phyloP scores from a whole-genome alignment of 2,329 filamentous ascomycete genomes.

The Talaromyces sp. region DNA sequence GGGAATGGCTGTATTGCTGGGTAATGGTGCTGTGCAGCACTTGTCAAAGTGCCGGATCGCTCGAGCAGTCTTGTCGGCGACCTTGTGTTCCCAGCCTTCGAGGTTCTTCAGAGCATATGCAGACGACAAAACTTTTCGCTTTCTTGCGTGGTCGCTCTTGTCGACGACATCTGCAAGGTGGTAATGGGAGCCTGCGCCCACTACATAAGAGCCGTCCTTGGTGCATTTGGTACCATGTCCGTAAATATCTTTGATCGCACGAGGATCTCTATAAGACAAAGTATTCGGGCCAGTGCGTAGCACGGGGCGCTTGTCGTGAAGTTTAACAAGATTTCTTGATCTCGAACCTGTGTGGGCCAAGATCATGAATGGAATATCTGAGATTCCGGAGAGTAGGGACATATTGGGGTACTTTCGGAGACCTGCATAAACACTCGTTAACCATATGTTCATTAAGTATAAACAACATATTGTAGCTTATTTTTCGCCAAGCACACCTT shows the following conservation, averaged over 20 bases:
- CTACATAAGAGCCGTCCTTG: slow-evolving; percentile 30
- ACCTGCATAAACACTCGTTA: neutral
- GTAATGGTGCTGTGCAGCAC: slow-evolving; percentile 21
- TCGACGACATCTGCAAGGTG: slow-evolving; percentile 36
- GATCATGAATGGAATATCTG: neutral
- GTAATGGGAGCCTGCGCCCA: slow-evolving; percentile 24
- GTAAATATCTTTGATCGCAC: slow-evolving; percentile 31
- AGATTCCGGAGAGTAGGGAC: neutral
- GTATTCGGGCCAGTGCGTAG: slow-evolving; percentile 16
- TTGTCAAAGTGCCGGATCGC: slow-evolving; percentile 31
- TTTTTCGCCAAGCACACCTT: neutral
- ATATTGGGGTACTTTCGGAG: neutral
- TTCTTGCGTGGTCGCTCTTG: slow-evolving; percentile 32
- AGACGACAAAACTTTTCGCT: slow-evolving; percentile 33
- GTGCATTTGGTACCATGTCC: slow-evolving; percentile 29
- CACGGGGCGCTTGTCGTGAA: slow-evolving; percentile 11
- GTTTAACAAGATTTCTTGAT: neutral
- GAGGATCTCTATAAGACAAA: slow-evolving; percentile 12
- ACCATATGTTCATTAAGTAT: neutral
- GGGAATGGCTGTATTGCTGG: neutral
- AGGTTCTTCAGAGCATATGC: slow-evolving; percentile 38
- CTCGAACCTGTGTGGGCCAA: neutral
- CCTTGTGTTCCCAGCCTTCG: slow-evolving; percentile 37
- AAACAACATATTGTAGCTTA: neutral
- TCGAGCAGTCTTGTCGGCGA: slow-evolving; percentile 29